Percentiles rank a stretch among this genome's conserved stretches.
Evolutionary conservation across 805 yeast species (phyloP).

Genomic region (Myxozyma kluyveri): DNA sequence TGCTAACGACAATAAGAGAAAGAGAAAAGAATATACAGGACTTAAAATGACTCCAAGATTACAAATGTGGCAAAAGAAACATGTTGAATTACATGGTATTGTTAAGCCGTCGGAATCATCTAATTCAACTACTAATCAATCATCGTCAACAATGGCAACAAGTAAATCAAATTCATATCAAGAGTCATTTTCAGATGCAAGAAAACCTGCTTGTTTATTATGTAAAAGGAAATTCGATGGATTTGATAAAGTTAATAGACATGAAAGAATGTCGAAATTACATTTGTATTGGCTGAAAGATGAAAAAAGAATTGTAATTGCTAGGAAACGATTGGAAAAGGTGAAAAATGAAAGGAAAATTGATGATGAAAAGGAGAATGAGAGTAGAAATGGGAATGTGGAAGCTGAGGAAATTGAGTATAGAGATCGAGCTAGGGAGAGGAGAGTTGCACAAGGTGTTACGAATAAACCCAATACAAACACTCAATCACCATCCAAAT

Average conservation of each 20-base stretch:
- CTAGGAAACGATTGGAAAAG: background rate
- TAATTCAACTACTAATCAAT: background rate
- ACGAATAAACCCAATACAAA: background rate
- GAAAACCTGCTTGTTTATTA: constrained; percentile 20
- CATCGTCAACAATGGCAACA: background rate
- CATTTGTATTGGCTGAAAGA: constrained; percentile 13
- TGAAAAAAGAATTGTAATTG: constrained; percentile 5
- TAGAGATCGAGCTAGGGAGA: constrained; percentile 27
- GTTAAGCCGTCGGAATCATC: background rate
- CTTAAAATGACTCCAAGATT: constrained; percentile 27
- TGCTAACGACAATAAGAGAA: constrained; percentile 10
- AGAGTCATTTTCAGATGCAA: constrained; percentile 25
- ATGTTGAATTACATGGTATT: constrained; percentile 24
- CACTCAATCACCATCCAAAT: background rate
- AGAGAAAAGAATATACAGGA: background rate
- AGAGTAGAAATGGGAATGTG: background rate
- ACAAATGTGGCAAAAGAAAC: constrained; percentile 27
- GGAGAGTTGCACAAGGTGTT: constrained; percentile 21
- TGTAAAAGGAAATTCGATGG: constrained; percentile 25
- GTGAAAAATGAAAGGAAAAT: background rate
- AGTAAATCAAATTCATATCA: constrained; percentile 5
- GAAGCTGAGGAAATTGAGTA: constrained; percentile 1
- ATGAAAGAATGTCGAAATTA: constrained; percentile 24
- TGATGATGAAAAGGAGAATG: constrained; percentile 2
- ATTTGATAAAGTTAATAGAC: constrained; percentile 22